Conservation (phyloP, 257 asterid genomes). For the Petrea volubilis region DNA sequence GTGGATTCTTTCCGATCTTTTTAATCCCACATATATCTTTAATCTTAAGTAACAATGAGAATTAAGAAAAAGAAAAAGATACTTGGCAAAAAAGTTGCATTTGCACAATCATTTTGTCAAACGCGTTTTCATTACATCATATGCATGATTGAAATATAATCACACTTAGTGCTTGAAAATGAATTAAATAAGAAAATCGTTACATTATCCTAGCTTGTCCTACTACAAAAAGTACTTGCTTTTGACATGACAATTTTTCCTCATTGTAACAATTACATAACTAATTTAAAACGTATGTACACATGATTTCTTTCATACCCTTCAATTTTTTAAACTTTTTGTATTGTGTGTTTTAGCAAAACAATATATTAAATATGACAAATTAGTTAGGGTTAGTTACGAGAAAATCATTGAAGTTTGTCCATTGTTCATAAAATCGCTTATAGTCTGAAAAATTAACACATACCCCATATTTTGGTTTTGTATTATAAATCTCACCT, state of each 20-base stretch:
- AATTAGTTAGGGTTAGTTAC: too few relatives aligned
- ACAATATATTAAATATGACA: too few relatives aligned
- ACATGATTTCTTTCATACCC: neutral
- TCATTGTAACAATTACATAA: neutral
- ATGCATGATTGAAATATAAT: constrained; percentile 37
- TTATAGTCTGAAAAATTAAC: too few relatives aligned
- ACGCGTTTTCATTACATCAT: constrained; percentile 38
- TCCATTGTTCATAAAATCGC: too few relatives aligned
- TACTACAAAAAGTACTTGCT: neutral
- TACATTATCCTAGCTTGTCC: constrained; percentile 25
- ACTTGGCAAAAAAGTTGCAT: constrained; percentile 27
- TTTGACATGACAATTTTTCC: constrained; percentile 14
- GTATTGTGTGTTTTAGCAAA: too few relatives aligned
- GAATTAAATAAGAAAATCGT: constrained; percentile 29
- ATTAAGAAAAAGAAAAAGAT: constrained; percentile 19
- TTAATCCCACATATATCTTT: constrained; percentile 23
- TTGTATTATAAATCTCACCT: too few relatives aligned
- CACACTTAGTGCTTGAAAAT: constrained; percentile 19
- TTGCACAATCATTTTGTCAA: constrained; percentile 37
- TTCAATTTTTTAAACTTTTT: neutral
- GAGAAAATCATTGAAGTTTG: too few relatives aligned
- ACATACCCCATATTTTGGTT: too few relatives aligned
- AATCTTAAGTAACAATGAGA: constrained; percentile 34
- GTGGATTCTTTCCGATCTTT: constrained; percentile 24
- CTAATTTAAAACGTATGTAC: neutral